Base-by-base conservation (phyloP, 139 green algal species). In the Chlorella sp. region DNA sequence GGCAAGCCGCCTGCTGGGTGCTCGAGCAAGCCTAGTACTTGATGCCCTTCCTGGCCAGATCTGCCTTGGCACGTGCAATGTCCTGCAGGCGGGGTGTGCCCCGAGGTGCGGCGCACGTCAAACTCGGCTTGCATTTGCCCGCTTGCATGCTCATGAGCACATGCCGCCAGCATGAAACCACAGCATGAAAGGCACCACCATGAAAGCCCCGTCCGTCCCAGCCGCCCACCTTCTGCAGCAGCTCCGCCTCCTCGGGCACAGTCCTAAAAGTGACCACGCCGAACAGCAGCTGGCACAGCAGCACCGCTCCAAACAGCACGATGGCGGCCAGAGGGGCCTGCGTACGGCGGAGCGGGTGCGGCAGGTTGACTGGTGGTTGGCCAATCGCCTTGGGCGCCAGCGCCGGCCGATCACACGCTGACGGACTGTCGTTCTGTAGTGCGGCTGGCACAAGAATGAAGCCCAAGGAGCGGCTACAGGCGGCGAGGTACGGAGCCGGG, bases 221-320 rank as follows among this genome's bases (percentile, higher is more conserved):
- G 51, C 51, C 13, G 51, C 68, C 7, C 56, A 69, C 83, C 88
- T 92, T 28, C 6, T 90, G 81, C 16, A 95, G 88, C 18, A 78
- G 34, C 4, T 78, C 74, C 0, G 86, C 80, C 68, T 93, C 92
- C 55, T 86, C 73, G 0, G 92, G 92, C 68, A 85, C 91, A 23
- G 89, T 93, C 23, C 67, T 67, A 74, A 95, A 95, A 0, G 84
- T 91, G 32, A 75, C 28, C 3, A 93, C 85, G 9, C 92, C 92
- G n/a, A 85, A 57, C 28, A 92, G 36, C 76, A 95, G 68, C 15
- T 76, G 39, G 38, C 69, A 9, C 9, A 90, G 12, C 25, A 91
- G 80, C 79, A 88, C 91, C 15, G 78, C 5, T 12, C 78, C 89
- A 69, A 92, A 87, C 3, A 34, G 21, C 3, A 88, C n/a, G 5